These are phyloP conservation scores for Citrullus colocynthis DNA, from an alignment of 306 rosid genomes.

Conservation along the genomic window DNA sequence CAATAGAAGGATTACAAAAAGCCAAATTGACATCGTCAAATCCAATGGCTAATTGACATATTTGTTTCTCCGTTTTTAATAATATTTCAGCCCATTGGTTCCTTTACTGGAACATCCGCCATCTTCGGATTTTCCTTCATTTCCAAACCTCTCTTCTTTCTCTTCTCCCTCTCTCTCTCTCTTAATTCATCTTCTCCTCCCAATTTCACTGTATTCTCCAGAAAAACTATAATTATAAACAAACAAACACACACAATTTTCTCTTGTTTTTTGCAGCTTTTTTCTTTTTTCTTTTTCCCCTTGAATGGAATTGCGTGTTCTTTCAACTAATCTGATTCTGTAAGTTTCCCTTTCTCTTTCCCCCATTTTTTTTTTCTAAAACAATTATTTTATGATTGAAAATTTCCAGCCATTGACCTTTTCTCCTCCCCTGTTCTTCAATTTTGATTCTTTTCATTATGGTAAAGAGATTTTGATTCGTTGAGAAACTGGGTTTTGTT, in stretches of 20 bases:
- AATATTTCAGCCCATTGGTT: constrained; percentile 11
- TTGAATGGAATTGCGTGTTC: constrained; percentile 5
- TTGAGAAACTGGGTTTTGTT: neutral
- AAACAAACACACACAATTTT: neutral
- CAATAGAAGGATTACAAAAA: too few species aligned
- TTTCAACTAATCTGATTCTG: neutral
- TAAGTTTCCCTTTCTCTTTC: neutral
- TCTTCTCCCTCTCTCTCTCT: neutral
- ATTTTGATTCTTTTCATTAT: neutral
- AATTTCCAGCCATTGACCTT: neutral
- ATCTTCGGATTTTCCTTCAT: constrained; percentile 32
- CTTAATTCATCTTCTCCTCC: neutral
- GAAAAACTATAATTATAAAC: neutral
- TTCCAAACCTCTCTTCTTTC: neutral
- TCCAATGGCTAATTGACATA: neutral
- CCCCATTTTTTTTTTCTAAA: neutral
- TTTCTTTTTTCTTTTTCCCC: neutral
- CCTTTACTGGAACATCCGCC: constrained; percentile 39
- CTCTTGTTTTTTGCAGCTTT: neutral
- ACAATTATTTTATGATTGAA: neutral
- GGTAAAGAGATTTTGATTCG: neutral
- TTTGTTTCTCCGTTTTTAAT: neutral
- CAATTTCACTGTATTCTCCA: neutral
- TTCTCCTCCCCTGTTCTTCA: neutral
- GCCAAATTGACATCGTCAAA: neutral